These are phyloP conservation scores for Chlorella sorokiniana DNA, from an alignment of 139 green algal species.

Conservation along the genomic window DNA sequence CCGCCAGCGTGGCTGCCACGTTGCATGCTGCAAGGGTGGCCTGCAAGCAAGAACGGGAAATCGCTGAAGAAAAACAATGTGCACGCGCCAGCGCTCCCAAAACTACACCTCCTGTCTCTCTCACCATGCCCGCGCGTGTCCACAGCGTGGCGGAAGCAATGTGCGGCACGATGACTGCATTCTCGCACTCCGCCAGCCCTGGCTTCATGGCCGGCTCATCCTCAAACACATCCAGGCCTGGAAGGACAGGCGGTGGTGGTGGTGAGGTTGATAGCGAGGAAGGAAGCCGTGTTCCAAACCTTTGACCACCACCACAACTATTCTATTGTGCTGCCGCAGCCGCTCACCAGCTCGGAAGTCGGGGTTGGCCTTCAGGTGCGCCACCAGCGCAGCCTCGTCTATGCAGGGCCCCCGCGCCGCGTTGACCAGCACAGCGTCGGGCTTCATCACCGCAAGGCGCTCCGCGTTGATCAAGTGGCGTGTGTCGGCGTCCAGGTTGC, in stretches of 20 bases:
- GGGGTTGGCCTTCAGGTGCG: constrained; percentile 92
- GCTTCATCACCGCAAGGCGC: constrained; percentile 94
- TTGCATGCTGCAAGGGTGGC: constrained; percentile 94
- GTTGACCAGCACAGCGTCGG: constrained; percentile 93
- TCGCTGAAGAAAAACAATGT: neutral
- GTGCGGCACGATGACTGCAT: constrained; percentile 97
- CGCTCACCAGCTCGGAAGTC: constrained; percentile 72
- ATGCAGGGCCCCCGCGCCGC: constrained; percentile 88
- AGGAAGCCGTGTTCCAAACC: too few relatives aligned
- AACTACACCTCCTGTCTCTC: neutral
- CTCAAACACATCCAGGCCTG: constrained; percentile 96
- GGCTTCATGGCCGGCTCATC: constrained; percentile 96
- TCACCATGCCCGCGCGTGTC: constrained; percentile 88
- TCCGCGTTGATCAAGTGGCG: constrained; percentile 94
- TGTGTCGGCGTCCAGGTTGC: constrained; percentile 89
- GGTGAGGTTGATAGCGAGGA: neutral
- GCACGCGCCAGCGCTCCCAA: too few relatives aligned
- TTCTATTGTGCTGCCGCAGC: neutral
- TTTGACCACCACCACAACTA: neutral
- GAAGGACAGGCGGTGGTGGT: neutral
- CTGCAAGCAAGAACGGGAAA: constrained; percentile 39
- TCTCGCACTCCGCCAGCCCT: constrained; percentile 86
- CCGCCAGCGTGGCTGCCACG: constrained; percentile 78
- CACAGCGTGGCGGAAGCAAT: constrained; percentile 96
- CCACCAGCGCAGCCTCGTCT: constrained; percentile 93